Base-by-base conservation (phyloP, 2,329 filamentous ascomycete genomes). In the Exserohilum rostratum region DNA sequence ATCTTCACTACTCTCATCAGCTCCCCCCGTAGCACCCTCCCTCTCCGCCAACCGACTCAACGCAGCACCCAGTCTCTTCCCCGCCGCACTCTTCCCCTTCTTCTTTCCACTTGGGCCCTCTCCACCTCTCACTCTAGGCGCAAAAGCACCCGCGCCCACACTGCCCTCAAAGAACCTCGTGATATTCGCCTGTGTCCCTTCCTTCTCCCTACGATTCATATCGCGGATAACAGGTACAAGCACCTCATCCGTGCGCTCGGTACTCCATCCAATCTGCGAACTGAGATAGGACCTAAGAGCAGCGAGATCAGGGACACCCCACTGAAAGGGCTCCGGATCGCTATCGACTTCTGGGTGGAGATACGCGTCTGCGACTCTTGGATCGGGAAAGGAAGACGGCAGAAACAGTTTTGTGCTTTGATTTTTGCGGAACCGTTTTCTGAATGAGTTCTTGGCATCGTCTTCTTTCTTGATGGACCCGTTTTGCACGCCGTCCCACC, bases 151-250 rank as follows among this genome's bases (percentile, higher is more conserved):
- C 0, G 82, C 83, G 0, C 90, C 90, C 0, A 91, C 87, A 4
- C 79, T 77, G 0, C 93, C 93, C 11, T 86, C 85, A 72, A 98
- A 97, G 74, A 88, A 99, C 20, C 87, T 83, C n/a, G 95, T 99
- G 62, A 99, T 96, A 65, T 99, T 99, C 54, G 87, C 88, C 79
- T 99, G 95, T 15, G 93, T 98, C 6, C 95, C 95, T 77, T 98
- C 95, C 25, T 86, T 82, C 61, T 91, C 90, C 34, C 95, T 83
- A 3, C 86, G 85, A 72, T 98, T 98, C 90, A 99, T 96, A 69
- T 99, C 95, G 52, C 88, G 84, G 60, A 99, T 95, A 1, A 99
- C 96, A 0, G 95, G 95, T 1, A 99, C 91, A 1, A 99, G 84
- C 2, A 99, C 90, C 75, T 99, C 95, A 68, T 99, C 95, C 0